Percentiles rank a stretch among this genome's conserved stretches.
These are phyloP conservation scores for Nevesoporus exiguus DNA, from an alignment of 768 basidiomycete genomes.

Conservation along the genomic window DNA sequence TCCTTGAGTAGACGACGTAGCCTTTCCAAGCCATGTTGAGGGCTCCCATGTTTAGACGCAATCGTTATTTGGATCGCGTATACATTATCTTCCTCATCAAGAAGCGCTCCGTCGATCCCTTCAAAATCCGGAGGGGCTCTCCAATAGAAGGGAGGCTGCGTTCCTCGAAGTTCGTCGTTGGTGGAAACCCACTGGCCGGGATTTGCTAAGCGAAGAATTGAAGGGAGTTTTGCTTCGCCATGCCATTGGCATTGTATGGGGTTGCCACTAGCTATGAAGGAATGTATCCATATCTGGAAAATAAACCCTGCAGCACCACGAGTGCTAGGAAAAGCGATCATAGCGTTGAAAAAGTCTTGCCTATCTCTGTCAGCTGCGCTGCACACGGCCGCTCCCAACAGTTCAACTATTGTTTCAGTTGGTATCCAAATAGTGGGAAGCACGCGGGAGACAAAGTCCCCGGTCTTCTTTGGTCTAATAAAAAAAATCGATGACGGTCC, in stretches of 20 bases:
- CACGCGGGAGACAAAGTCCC: not conserved
- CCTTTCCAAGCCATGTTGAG: conserved; percentile 1
- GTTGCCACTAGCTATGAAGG: not conserved
- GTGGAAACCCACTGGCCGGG: not conserved
- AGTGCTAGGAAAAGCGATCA: not conserved
- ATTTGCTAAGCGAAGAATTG: not conserved
- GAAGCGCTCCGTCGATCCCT: not conserved
- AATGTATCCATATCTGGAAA: conserved; percentile 3
- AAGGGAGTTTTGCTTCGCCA: not conserved
- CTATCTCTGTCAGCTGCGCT: not conserved
- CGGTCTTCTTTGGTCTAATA: not conserved
- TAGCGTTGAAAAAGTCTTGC: conserved; percentile 1
- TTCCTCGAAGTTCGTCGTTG: not conserved
- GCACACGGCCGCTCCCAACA: not conserved
- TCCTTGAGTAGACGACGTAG: not conserved
- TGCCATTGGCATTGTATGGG: not conserved
- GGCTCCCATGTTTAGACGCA: not conserved
- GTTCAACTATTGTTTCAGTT: not conserved
- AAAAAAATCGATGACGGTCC: conserved; percentile 1
- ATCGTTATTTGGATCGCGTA: conserved; percentile 3
- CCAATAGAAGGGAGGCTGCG: conserved; percentile 1
- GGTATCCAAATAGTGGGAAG: not conserved
- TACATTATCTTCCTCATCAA: not conserved
- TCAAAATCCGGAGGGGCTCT: not conserved
- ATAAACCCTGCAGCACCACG: not conserved